phyloP scores from a whole-genome alignment of 73 alveolate species.

The Stentor roeselii region DNA sequence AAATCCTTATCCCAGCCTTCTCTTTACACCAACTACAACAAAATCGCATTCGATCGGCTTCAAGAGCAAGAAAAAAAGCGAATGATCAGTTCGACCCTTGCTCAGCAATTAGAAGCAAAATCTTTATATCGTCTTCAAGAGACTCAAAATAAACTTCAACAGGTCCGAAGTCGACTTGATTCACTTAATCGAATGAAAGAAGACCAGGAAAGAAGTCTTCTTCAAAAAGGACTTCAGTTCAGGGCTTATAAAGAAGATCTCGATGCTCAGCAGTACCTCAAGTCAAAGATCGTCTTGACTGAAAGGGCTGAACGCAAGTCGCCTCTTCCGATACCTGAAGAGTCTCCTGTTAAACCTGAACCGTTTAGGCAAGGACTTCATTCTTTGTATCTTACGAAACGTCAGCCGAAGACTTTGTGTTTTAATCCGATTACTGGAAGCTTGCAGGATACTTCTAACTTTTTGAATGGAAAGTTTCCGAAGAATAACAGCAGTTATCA shows the following conservation, averaged over 20 bases:
- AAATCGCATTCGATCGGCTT: not conserved
- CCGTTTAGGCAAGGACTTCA: not conserved
- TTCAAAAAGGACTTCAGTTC: too few species aligned
- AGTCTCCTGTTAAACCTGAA: not conserved
- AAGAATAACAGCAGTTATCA: not conserved
- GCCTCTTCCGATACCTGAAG: not conserved
- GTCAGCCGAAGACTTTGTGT: not conserved
- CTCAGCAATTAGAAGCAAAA: not conserved
- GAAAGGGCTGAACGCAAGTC: not conserved
- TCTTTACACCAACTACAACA: not conserved
- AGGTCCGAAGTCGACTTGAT: not conserved
- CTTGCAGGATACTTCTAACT: not conserved
- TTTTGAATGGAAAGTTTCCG: not conserved
- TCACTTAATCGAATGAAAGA: not conserved
- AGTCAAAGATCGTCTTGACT: not conserved
- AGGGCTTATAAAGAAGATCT: not conserved
- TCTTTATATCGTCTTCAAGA: not conserved
- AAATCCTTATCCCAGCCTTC: not conserved
- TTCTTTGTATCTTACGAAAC: not conserved
- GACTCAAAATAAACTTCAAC: not conserved
- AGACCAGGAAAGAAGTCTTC: not conserved
- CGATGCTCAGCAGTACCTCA: not conserved
- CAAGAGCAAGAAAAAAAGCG: not conserved
- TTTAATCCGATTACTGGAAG: conserved; percentile 17
- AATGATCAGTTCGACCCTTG: not conserved